Base-by-base conservation (phyloP, 768 basidiomycete species). In the Trametes cingulata region DNA sequence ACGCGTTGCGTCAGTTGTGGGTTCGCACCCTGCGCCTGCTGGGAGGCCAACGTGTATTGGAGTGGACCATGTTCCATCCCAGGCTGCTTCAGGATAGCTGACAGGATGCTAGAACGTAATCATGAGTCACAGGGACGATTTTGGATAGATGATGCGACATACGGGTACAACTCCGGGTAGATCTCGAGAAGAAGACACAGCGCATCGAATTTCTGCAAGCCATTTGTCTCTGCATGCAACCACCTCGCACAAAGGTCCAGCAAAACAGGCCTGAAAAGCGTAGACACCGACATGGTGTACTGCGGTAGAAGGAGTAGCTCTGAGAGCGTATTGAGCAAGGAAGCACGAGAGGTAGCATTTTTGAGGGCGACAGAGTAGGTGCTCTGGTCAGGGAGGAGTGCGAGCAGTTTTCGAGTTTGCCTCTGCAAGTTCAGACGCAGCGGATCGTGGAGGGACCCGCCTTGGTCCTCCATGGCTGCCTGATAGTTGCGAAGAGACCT, bases 211-310 rank as follows among this genome's bases (percentile, higher is more conserved):
- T 82, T 79, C 39, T 82, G 80, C 55, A 84, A 80, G 22, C 76
- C 65, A 59, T 79, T 74, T 41, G 80, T 73, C 37, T 77, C 67
- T 19, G 78, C 75, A n/a, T 87, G 76, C 41, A 95, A 69, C 93
- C 93, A 97, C 67, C 90, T 75, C 3, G 90, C 90, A 67, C 87
- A 87, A 24, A 98, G 74, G 72, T 96, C 91, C 25, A 89, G 67
- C 39, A 93, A 71, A 52, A 98, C 73, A 3, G 95, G 95, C 61
- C 89, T 77, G 74, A 90, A 98, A 12, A 81, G 63, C 6, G 75
- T 77, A 19, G 89, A 84, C 60, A 98, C 78, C 13, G 76, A 67
- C 29, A 81, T 67, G 0, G 93, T 93, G 42, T 88, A 79, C 12
- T 83, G 78, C 9, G 90, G 87, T 17, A 77, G 69, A 0, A 83